Evolutionary conservation across 139 green algal genomes (phyloP), one percentile per base, ranked within the genome.

Genomic region (Mychonastes homosphaera): DNA sequence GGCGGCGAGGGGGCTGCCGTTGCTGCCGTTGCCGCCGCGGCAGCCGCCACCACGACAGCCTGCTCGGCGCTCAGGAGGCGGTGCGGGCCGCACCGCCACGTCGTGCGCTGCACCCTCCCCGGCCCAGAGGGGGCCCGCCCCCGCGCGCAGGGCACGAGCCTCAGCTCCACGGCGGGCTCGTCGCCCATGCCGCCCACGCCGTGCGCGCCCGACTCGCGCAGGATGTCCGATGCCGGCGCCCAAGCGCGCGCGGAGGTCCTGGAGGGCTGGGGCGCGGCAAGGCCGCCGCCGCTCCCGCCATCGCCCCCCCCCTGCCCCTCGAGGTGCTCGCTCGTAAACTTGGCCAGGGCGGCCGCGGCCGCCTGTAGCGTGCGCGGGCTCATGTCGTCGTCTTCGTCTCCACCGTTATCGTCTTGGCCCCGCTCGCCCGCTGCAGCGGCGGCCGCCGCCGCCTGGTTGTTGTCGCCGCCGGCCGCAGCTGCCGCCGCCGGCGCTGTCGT

Each of bases 281-380:
- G 6, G 8, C 21, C 21, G 41, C 34, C 54, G 41, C 26, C 54
- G 6, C 29, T 19, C 10, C 33, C 15, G 27, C 19, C 29, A 58
- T 28, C 18, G 15, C 21, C 50, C 15, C 50, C 24, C 9, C 21
- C n/a, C 50, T 29, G 26, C 54, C 70, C 64, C 38, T 56, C 60
- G 1, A 23, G 39, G 44, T 77, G 36, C 0, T 76, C 65, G 13
- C 55, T 75, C 2, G 78, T 88, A 56, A 67, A 77, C 15, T 81
- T 64, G 6, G 73, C 78, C 63, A 88, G 70, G 12, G 74, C 63
- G 2, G 75, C 78, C 16, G 63, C 81, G 19, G 78, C 81, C 33
- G 71, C 55, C 41, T 53, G 52, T 49, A 88, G 63, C 6, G 78
- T 84, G 50, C 78, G 71, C 0, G 81, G 76, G 62, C 82, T 80